Conservation (phyloP, 345 rosid genomes). For the Carallia pectinifolia region DNA sequence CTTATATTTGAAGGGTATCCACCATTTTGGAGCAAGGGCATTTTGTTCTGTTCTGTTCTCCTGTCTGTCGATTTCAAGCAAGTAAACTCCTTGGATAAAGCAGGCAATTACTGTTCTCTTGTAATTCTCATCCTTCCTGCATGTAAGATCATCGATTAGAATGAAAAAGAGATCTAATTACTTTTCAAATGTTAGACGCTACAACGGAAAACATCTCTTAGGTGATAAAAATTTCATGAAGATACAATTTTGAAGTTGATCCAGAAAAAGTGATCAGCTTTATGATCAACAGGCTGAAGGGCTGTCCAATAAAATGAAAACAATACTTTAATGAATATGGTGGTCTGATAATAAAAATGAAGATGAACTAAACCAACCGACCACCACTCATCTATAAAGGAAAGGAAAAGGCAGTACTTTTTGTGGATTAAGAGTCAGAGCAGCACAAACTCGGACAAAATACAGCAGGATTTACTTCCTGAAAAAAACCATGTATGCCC, state of each 20-base stretch:
- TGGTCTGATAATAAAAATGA: too few species aligned
- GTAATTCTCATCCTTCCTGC: constrained; percentile 88
- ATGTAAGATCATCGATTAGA: constrained; percentile 4
- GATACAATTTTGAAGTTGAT: too few species aligned
- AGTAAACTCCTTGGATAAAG: constrained; percentile 90
- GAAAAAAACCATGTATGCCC: not conserved
- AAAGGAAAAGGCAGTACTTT: too few species aligned
- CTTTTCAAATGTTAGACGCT: not conserved
- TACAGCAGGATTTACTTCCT: not conserved
- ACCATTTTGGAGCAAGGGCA: constrained; percentile 93
- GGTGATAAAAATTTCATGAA: too few species aligned
- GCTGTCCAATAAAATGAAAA: too few species aligned
- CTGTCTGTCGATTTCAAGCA: constrained; percentile 90
- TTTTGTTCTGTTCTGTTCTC: constrained; percentile 60
- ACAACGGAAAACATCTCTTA: not conserved
- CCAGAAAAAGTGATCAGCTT: too few species aligned
- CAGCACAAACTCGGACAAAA: not conserved
- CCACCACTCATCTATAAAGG: too few species aligned
- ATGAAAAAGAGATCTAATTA: not conserved
- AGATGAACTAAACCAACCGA: too few species aligned
- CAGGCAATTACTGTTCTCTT: constrained; percentile 89
- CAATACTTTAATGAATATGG: too few species aligned
- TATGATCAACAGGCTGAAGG: too few species aligned
- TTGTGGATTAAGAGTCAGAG: too few species aligned
- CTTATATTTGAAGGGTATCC: constrained; percentile 90